Percentiles rank a stretch among this genome's conserved stretches.
phyloP scores from a whole-genome alignment of 108 stramenopile genomes.

The Pseudonitzschia delicatissima region DNA sequence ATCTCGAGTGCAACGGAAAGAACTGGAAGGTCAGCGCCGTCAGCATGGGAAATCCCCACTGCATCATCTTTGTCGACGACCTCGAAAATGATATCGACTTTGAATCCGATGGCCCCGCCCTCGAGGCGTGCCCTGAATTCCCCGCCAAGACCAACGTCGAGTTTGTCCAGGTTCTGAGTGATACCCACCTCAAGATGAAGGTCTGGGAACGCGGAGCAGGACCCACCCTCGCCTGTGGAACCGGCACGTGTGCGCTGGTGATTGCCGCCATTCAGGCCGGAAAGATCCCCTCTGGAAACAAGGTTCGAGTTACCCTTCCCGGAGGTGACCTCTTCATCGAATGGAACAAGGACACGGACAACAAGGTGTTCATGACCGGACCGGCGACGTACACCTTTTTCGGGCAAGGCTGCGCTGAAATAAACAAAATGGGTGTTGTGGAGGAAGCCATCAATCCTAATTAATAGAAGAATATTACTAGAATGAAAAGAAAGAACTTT shows the following conservation, averaged over 20 bases:
- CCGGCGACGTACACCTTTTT: constrained; percentile 68
- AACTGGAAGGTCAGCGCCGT: constrained; percentile 89
- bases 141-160: constrained; percentile 96
- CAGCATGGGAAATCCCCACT: constrained; percentile 98
- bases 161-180: constrained; percentile 90
- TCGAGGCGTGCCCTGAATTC: constrained; percentile 83
- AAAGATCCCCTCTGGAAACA: constrained; percentile 68
- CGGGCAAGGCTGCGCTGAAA: constrained; percentile 51
- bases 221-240: constrained; percentile 96
- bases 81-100: constrained; percentile 88
- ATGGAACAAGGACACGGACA: constrained; percentile 83
- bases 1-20: constrained; percentile 76
- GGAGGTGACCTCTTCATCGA: constrained; percentile 91
- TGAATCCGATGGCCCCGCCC: constrained; percentile 81
- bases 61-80: constrained; percentile 92
- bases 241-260: constrained; percentile 93
- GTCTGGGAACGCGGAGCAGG: constrained; percentile 98
- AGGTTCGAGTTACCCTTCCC: constrained; percentile 79
- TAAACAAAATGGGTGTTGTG: too few relatives aligned
- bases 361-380: constrained; percentile 92
- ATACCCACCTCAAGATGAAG: constrained; percentile 91
- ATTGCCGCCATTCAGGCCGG: constrained; percentile 91
- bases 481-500: too few relatives aligned
- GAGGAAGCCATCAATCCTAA: too few relatives aligned
- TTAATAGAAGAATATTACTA: too few relatives aligned